Evolutionary conservation across 208 protist species (phyloP).

Genomic region (Naegleria gruberi): DNA sequence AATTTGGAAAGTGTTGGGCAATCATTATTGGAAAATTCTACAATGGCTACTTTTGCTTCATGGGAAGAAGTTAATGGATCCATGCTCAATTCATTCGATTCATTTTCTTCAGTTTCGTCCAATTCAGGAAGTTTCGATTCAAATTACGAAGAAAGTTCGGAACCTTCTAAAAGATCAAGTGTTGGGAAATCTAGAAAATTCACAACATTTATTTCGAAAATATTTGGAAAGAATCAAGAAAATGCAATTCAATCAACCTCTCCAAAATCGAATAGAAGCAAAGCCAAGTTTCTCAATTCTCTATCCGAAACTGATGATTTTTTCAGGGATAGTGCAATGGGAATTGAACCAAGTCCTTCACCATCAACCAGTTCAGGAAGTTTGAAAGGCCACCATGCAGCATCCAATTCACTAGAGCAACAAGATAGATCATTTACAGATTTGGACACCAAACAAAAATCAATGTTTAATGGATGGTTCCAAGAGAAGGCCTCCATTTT

Average conservation of each 20-base stretch:
- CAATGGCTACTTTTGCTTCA: neutral
- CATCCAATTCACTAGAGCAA: neutral
- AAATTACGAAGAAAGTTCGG: neutral
- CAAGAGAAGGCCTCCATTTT: neutral
- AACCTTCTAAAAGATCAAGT: neutral
- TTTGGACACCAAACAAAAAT: neutral
- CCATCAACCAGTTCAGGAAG: neutral
- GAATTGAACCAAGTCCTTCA: neutral
- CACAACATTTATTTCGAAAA: neutral
- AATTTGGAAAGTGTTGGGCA: neutral
- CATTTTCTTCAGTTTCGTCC: neutral
- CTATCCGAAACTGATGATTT: neutral
- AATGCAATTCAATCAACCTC: neutral
- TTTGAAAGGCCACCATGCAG: neutral
- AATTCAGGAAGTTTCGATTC: neutral
- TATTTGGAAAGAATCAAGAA: neutral
- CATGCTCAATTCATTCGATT: neutral
- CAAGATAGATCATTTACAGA: neutral
- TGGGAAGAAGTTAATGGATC: neutral
- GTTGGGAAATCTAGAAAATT: neutral
- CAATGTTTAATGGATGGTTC: neutral
- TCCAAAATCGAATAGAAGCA: neutral
- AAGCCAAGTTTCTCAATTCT: neutral
- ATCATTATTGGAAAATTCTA: neutral
- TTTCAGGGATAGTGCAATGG: neutral